Evolutionary conservation across 495 filamentous ascomycete genomes (phyloP).

Genomic region (Aspergillus coremiiformis): DNA sequence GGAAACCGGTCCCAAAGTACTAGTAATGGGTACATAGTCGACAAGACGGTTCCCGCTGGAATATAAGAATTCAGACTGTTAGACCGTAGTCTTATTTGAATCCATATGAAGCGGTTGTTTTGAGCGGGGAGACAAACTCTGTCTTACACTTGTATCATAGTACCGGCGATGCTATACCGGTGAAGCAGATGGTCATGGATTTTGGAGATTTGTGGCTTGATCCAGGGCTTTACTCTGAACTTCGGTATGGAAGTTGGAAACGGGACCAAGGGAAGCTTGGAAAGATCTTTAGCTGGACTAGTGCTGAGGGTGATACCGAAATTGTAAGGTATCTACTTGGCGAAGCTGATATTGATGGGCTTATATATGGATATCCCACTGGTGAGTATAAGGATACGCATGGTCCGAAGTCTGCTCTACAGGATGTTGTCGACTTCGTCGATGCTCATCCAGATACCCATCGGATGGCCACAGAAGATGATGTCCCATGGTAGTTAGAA

Average conservation of each 20-base stretch:
- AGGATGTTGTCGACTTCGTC: slow-evolving; percentile 1
- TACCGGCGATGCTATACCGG: neutral
- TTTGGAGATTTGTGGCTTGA: neutral
- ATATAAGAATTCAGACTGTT: too few relatives aligned
- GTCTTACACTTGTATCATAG: neutral
- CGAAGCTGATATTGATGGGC: neutral
- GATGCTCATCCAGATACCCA: neutral
- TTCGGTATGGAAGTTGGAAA: neutral
- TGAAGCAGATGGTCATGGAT: slow-evolving; percentile 3
- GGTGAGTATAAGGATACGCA: neutral
- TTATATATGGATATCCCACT: slow-evolving; percentile 1
- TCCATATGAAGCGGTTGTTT: neutral
- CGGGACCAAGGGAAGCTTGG: neutral
- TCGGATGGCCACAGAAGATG: slow-evolving; percentile 2
- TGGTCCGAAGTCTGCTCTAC: neutral
- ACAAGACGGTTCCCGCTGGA: too few relatives aligned
- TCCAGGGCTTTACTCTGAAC: neutral
- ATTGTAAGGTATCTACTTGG: neutral
- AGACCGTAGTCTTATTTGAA: too few relatives aligned
- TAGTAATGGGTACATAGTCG: too few relatives aligned
- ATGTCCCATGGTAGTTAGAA: slow-evolving; percentile 5
- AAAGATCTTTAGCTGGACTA: slow-evolving; percentile 3
- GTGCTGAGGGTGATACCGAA: neutral
- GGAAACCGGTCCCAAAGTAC: too few relatives aligned
- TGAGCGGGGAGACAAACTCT: neutral